phyloP scores from a whole-genome alignment of 805 yeast genomes.

The Saccharomyces cerevisiae region DNA sequence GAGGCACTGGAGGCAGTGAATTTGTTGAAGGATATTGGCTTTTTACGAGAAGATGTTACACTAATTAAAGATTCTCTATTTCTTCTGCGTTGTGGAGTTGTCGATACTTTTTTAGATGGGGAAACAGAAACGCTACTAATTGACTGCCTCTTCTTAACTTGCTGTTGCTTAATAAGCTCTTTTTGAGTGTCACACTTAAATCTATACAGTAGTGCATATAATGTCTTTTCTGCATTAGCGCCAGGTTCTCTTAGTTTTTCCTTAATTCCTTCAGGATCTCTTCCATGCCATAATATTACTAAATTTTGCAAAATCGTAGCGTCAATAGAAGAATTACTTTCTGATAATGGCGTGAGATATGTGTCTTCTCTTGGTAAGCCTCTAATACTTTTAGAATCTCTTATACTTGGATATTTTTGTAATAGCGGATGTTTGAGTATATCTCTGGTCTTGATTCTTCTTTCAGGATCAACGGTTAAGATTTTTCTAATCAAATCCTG shows the following conservation, averaged over 20 bases:
- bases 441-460: conserved; percentile 69
- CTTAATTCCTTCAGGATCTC: conserved; percentile 44
- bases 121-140: conserved; percentile 6
- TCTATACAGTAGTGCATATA: conserved; percentile 64
- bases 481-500: conserved; percentile 74
- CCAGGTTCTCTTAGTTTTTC: conserved; percentile 45
- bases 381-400: conserved; percentile 29
- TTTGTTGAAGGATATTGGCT: conserved; percentile 39
- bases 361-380: conserved; percentile 35
- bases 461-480: conserved; percentile 72
- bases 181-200: conserved; percentile 52
- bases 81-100: conserved; percentile 28
- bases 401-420: conserved; percentile 50
- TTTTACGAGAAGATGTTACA: conserved; percentile 43
- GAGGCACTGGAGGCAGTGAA: conserved; percentile 19
- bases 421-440: conserved; percentile 77
- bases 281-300: conserved; percentile 77
- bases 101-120: conserved; percentile 6
- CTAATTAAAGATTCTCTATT: conserved; percentile 37
- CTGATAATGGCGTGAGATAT: conserved; percentile 31
- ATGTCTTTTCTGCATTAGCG: conserved; percentile 70
- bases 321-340: conserved; percentile 44
- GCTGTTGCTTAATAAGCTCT: conserved; percentile 27
- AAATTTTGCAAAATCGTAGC: conserved; percentile 66
- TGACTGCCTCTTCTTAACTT: conserved; percentile 36